These are phyloP conservation scores for Thalassiosira sp. DNA, from an alignment of 352 stramenopile species.

Conservation along the genomic window DNA sequence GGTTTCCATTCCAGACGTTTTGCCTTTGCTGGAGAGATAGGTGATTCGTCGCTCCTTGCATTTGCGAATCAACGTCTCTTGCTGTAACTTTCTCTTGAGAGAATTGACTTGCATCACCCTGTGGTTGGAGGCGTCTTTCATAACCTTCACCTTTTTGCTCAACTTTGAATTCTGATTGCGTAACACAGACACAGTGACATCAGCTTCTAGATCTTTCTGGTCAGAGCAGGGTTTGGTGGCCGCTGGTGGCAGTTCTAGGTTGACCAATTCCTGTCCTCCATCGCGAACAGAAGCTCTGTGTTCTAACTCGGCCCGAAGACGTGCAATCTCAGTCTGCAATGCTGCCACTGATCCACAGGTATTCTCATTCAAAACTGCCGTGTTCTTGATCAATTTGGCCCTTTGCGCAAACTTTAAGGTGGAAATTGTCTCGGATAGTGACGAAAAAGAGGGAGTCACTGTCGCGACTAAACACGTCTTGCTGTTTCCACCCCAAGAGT, in stretches of 20 bases:
- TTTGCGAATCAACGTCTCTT: constrained; percentile 56
- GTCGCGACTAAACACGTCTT: constrained; percentile 58
- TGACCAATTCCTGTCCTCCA: background rate
- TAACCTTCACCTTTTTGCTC: constrained; percentile 22
- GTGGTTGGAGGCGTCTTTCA: constrained; percentile 20
- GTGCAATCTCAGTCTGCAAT: constrained; percentile 43
- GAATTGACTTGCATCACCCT: constrained; percentile 29
- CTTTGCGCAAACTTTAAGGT: constrained; percentile 61
- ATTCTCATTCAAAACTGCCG: constrained; percentile 52
- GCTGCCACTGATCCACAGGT: constrained; percentile 33
- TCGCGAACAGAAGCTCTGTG: background rate
- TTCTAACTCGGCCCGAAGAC: constrained; percentile 33
- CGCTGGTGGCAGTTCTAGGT: background rate
- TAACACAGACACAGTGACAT: constrained; percentile 19
- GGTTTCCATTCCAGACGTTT: background rate
- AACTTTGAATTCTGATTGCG: constrained; percentile 45
- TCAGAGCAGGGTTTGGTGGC: background rate
- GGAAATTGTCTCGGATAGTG: constrained; percentile 44
- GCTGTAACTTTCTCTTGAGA: constrained; percentile 56
- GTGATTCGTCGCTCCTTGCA: constrained; percentile 54
- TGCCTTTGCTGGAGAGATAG: constrained; percentile 28
- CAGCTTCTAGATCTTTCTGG: background rate
- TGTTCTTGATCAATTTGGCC: constrained; percentile 62
- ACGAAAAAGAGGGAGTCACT: constrained; percentile 39
- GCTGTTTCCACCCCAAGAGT: constrained; percentile 53